Evolutionary conservation across 805 yeast species (phyloP), one percentile per base, ranked within the genome.

Genomic region (Jamesozyma piceae): DNA sequence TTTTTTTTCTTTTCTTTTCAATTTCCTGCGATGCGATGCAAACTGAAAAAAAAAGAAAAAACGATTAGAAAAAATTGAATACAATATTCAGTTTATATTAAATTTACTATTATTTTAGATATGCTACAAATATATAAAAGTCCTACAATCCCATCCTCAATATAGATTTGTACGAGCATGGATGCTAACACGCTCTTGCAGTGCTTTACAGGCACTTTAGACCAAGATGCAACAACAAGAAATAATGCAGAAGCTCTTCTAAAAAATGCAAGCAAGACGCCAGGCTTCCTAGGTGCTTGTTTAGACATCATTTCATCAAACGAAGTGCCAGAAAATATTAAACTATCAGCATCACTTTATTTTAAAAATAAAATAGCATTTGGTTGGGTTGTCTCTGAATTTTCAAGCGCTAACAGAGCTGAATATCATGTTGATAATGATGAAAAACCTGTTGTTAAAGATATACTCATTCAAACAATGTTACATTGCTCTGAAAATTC

Each of bases 251-350:
- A 90, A 63, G 43, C 56, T 1, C 77, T 78, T 50, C 72, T 89
- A 39, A 72, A 72, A 44, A 69, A 71, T 52, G 77, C 80, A 6
- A 75, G 80, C 38, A 53, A 57, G 24, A 60, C 71, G 3, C 77
- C 83, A 1, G 95, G 95, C 4, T 89, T 89, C 56, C 65, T 86
- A 32, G 82, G 82, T 4, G 89, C 90, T 1, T 84, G 95, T 60
- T 66, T 90, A 37, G 90, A 85, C 56, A 80, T 88, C 40, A 70
- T 87, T 17, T 58, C 73, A 15, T 73, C 76, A 18, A 63, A 64
- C 5, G 75, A 72, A 15, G 77, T 73, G 14, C 67, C 76, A 5
- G 62, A 64, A 2, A 74, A 69, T 20, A 70, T 82, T 39, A 74
- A 79, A 51, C 66, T 77, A 38, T 84, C 94, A 11, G 82, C 94